Percentiles rank a stretch among this genome's conserved stretches.
These are phyloP conservation scores for Boletellus emodensis DNA, from an alignment of 768 basidiomycete genomes.

Conservation along the genomic window DNA sequence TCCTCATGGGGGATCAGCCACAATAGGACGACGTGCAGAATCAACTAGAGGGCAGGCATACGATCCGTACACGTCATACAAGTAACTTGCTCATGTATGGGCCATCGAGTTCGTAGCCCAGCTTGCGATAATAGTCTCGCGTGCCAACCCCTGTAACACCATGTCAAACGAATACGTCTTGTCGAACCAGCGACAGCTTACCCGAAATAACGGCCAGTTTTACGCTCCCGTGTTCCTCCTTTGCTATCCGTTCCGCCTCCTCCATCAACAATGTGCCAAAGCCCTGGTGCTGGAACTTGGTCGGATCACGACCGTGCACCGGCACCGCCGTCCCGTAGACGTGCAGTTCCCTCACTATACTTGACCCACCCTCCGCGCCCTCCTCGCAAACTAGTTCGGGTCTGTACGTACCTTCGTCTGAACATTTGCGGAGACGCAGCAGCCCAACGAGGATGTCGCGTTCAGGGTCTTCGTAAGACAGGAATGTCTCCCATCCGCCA, in stretches of 20 bases:
- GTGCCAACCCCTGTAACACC: conserved; percentile 80
- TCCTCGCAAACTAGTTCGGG: conserved; percentile 78
- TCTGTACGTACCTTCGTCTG: conserved; percentile 94
- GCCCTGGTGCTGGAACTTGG: conserved; percentile 96
- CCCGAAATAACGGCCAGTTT: conserved; percentile 98
- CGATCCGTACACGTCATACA: conserved; percentile 30
- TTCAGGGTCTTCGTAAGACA: conserved; percentile 98
- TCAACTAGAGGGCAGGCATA: neutral
- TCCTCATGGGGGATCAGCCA: conserved; percentile 46
- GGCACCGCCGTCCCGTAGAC: conserved; percentile 98
- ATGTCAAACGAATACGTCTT: neutral
- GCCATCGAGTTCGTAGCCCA: conserved; percentile 93
- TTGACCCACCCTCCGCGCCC: conserved; percentile 73
- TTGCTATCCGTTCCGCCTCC: conserved; percentile 96
- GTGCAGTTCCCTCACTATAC: conserved; percentile 93
- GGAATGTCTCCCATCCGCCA: conserved; percentile 99
- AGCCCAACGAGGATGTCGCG: conserved; percentile 94
- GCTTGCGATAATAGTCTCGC: conserved; percentile 90
- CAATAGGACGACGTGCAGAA: conserved; percentile 2
- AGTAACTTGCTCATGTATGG: conserved; percentile 96
- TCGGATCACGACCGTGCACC: conserved; percentile 95
- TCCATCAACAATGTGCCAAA: conserved; percentile 98
- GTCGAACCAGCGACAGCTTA: conserved; percentile 30
- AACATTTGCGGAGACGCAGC: conserved; percentile 89
- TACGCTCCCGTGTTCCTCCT: conserved; percentile 93